These are phyloP conservation scores for Circinella umbellata DNA, from an alignment of 371 early-diverging fungal species.

Conservation along the genomic window DNA sequence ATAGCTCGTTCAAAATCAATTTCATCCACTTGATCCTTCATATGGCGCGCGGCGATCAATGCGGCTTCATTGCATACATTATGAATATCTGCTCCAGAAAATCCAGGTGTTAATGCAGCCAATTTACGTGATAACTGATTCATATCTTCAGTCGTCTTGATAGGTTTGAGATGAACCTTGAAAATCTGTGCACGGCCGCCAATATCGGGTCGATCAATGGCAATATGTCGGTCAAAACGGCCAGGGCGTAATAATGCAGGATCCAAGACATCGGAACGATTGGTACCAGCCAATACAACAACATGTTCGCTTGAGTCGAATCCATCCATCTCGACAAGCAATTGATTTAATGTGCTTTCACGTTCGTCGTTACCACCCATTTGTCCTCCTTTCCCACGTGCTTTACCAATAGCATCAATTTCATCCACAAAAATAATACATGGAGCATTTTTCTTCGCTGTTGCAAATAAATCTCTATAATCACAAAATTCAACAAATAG, in stretches of 20 bases:
- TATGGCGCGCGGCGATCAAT: conserved; percentile 93
- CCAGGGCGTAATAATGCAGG: conserved; percentile 96
- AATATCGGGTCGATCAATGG: conserved; percentile 96
- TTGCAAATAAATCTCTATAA: conserved; percentile 85
- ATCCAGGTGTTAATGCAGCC: conserved; percentile 96
- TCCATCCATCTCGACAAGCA: conserved; percentile 99
- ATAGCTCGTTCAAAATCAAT: conserved; percentile 97
- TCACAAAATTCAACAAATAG: too few relatives aligned
- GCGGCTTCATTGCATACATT: conserved; percentile 99
- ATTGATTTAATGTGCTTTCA: conserved; percentile 96
- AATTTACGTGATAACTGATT: conserved; percentile 80
- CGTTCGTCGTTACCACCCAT: conserved; percentile 98
- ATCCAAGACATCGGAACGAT: conserved; percentile 92
- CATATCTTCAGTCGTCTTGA: conserved; percentile 67
- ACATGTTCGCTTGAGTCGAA: conserved; percentile 91
- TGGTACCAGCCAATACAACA: conserved; percentile 94
- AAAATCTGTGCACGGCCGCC: conserved; percentile 95
- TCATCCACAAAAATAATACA: conserved; percentile 99
- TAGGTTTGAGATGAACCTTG: conserved; percentile 94
- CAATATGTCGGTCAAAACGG: conserved; percentile 98
- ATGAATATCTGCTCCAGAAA: conserved; percentile 94
- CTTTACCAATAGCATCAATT: conserved; percentile 99
- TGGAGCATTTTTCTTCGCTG: conserved; percentile 96
- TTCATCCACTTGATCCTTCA: conserved; percentile 77
- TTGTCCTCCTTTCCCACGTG: conserved; percentile 91